These are phyloP conservation scores for Pythium dissimile DNA, from an alignment of 352 stramenopile genomes.

Conservation along the genomic window DNA sequence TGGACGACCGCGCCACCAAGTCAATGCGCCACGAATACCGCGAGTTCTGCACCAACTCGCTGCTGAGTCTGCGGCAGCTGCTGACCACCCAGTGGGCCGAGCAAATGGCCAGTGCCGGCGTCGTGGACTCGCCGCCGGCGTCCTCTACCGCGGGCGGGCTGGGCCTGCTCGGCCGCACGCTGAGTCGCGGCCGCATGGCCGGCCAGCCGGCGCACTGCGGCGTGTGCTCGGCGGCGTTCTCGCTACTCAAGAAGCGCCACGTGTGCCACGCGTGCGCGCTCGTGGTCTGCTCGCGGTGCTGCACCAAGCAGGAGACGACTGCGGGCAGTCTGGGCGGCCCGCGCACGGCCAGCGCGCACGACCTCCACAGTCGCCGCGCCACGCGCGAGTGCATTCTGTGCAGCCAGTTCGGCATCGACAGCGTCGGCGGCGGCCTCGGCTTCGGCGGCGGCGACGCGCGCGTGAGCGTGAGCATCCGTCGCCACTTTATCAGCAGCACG, in stretches of 20 bases:
- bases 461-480: constrained; percentile 29
- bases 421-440: too few species aligned
- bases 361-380: constrained; percentile 12
- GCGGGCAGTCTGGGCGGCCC: neutral
- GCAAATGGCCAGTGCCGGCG: constrained; percentile 25
- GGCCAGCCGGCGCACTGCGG: constrained; percentile 38
- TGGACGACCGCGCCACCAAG: constrained; percentile 9
- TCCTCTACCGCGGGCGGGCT: too few species aligned
- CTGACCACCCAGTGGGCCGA: constrained; percentile 56
- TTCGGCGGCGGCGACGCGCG: constrained; percentile 21
- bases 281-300: constrained; percentile 59
- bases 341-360: constrained; percentile 8
- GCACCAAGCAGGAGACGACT: constrained; percentile 20
- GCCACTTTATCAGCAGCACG: constrained; percentile 28
- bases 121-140: constrained; percentile 7
- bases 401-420: constrained; percentile 45
- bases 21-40: constrained; percentile 48
- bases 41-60: constrained; percentile 55
- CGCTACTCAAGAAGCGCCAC: constrained; percentile 59
- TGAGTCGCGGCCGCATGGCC: constrained; percentile 1
- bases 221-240: constrained; percentile 59
- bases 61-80: constrained; percentile 50
- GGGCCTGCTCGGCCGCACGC: constrained; percentile 26
- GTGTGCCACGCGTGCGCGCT: constrained; percentile 47
- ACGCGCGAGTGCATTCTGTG: constrained; percentile 59